A percentile compares a stretch with the other conserved stretches of the same genome.
Evolutionary conservation across 495 filamentous ascomycete genomes (phyloP).

Genomic region (Annulohypoxylon moriforme): DNA sequence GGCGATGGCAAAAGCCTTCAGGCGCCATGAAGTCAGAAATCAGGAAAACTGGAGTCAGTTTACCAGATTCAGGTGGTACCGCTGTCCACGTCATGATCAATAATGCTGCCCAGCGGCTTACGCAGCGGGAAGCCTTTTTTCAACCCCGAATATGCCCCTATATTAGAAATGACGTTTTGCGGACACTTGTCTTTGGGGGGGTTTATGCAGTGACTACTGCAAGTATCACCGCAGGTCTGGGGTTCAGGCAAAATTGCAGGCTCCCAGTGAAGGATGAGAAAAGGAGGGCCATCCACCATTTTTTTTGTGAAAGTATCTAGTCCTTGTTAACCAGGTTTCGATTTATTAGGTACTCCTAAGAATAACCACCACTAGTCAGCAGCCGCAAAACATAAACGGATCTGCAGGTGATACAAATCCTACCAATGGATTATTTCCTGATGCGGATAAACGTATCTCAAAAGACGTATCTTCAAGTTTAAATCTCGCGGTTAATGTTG

Average conservation of each 20-base stretch:
- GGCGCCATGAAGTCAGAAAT: constrained; percentile 16
- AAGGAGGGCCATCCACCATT: background rate
- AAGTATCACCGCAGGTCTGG: constrained; percentile 16
- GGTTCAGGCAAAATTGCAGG: constrained; percentile 18
- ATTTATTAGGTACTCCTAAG: constrained; percentile 30
- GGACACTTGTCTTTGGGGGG: constrained; percentile 22
- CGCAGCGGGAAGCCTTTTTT: constrained; percentile 25
- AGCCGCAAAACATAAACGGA: constrained; percentile 36
- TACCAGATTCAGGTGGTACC: constrained; percentile 20
- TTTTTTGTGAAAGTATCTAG: constrained; percentile 16
- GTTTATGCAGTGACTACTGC: constrained; percentile 34
- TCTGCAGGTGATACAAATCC: constrained; percentile 40
- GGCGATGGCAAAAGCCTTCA: constrained; percentile 5
- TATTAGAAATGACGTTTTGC: constrained; percentile 29
- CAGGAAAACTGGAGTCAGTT: constrained; percentile 30
- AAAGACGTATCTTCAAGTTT: constrained; percentile 3
- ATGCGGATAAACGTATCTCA: constrained; percentile 17
- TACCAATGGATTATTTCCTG: constrained; percentile 14
- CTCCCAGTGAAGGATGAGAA: constrained; percentile 25
- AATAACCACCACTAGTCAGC: constrained; percentile 40
- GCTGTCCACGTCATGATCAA: constrained; percentile 34
- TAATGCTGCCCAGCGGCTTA: constrained; percentile 27
- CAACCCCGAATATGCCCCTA: constrained; percentile 14
- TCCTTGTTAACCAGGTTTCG: constrained; percentile 24
- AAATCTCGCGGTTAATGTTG: constrained; percentile 22